These are phyloP conservation scores for Hordeum pubiflorum DNA, from an alignment of 202 grass and related monocot genomes.

Conservation along the genomic window DNA sequence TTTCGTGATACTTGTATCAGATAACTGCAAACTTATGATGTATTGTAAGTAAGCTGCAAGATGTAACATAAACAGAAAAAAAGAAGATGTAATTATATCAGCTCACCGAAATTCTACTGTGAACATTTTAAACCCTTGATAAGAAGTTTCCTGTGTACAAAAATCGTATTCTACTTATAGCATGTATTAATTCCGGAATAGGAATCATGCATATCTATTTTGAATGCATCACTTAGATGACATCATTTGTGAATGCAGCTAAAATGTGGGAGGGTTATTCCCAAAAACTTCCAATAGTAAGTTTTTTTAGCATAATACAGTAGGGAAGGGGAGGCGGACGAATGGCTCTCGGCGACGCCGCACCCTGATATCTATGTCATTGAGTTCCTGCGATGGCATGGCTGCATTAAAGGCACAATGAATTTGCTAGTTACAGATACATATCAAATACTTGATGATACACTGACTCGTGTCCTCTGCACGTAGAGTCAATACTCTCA, in stretches of 20 bases:
- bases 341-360: no score
- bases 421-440: no score
- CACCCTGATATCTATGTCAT: no score
- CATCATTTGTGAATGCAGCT: neutral
- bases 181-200: neutral
- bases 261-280: neutral
- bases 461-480: no score
- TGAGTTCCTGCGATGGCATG: no score
- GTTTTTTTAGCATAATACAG: no score
- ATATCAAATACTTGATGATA: no score
- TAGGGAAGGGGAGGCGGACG: no score
- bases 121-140: neutral
- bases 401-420: no score
- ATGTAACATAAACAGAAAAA: neutral
- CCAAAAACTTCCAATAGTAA: neutral
- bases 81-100: slow-evolving; percentile 1
- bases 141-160: neutral
- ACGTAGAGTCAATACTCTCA: no score
- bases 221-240: neutral
- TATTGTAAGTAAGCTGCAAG: slow-evolving; percentile 17
- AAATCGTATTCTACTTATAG: neutral
- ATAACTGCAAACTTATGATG: neutral
- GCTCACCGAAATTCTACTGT: neutral
- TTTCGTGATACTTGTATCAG: neutral
- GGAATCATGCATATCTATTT: slow-evolving; percentile 4